Evolutionary conservation across 2,329 filamentous ascomycete species (phyloP).

Genomic region (Albophoma yamanashiensis): DNA sequence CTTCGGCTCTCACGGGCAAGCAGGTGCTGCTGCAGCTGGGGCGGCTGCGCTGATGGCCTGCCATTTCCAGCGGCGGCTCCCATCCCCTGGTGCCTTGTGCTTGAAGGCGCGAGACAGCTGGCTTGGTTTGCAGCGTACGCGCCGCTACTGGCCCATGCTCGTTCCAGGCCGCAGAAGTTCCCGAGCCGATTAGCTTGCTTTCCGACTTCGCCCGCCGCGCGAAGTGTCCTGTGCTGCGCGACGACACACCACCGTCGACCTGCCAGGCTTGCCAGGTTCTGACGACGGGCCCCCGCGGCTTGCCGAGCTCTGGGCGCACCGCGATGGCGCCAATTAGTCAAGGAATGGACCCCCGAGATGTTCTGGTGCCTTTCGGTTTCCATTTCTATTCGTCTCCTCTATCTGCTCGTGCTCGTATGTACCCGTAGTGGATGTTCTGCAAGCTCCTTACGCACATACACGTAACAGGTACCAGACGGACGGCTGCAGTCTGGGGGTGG

Average conservation of each 20-base stretch:
- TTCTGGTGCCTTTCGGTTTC: not conserved
- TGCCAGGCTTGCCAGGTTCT: not conserved
- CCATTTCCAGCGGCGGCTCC: not conserved
- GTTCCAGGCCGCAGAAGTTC: not conserved
- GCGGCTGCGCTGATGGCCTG: no score
- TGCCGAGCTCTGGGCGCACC: not conserved
- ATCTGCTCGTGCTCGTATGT: not conserved
- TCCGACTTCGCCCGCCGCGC: not conserved
- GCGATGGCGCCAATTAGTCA: not conserved
- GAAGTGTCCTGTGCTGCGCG: not conserved
- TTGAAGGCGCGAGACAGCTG: no score
- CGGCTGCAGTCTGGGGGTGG: not conserved
- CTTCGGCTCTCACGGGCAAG: slow-evolving; percentile 4
- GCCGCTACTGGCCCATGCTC: not conserved
- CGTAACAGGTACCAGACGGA: not conserved
- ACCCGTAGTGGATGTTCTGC: not conserved
- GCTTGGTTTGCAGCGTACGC: not conserved
- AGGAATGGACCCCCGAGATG: not conserved
- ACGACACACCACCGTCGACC: not conserved
- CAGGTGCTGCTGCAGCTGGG: not conserved
- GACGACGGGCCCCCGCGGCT: not conserved
- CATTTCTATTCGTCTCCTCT: not conserved
- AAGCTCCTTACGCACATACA: not conserved
- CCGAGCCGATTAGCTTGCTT: not conserved
- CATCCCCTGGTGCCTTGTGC: not conserved